A percentile compares a stretch with the other conserved stretches of the same genome.
Conservation (phyloP, 768 basidiomycete species). For the Tulasnella calospora region DNA sequence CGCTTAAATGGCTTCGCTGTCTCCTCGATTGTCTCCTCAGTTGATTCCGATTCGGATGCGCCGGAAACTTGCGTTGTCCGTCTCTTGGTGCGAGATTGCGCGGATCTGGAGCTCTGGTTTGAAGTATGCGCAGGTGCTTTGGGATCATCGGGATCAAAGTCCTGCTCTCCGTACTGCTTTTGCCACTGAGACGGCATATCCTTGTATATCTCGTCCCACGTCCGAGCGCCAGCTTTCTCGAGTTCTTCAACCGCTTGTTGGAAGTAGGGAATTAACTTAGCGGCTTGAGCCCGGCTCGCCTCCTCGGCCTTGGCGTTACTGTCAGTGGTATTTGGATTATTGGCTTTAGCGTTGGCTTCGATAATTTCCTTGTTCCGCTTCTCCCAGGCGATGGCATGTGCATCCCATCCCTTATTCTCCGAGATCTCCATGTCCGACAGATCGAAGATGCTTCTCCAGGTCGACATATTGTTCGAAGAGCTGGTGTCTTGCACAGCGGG, state of each 20-base stretch:
- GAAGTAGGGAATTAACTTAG: conserved; percentile 36
- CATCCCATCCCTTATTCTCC: conserved; percentile 9
- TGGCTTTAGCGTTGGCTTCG: background rate
- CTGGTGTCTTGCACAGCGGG: background rate
- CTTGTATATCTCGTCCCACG: conserved; percentile 44
- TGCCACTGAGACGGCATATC: conserved; percentile 27
- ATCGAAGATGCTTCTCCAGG: conserved; percentile 5
- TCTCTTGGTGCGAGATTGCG: too few relatives aligned
- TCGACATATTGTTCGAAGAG: background rate
- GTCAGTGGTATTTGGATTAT: too few relatives aligned
- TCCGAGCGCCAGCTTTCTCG: conserved; percentile 41
- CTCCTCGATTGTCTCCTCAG: background rate
- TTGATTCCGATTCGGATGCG: conserved; percentile 30
- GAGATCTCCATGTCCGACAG: conserved; percentile 11
- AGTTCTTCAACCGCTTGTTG: conserved; percentile 39
- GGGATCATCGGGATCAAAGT: conserved; percentile 19
- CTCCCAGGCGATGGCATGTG: conserved; percentile 3
- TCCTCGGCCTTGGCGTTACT: background rate
- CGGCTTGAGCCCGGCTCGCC: conserved; percentile 30
- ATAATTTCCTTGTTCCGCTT: background rate
- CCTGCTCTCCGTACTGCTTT: conserved; percentile 24
- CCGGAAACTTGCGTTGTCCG: too few relatives aligned
- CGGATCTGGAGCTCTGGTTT: background rate
- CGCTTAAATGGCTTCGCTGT: background rate
- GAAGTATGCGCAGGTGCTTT: background rate